Conservation (phyloP, 352 stramenopile genomes). For the Pythium myriotylum region DNA sequence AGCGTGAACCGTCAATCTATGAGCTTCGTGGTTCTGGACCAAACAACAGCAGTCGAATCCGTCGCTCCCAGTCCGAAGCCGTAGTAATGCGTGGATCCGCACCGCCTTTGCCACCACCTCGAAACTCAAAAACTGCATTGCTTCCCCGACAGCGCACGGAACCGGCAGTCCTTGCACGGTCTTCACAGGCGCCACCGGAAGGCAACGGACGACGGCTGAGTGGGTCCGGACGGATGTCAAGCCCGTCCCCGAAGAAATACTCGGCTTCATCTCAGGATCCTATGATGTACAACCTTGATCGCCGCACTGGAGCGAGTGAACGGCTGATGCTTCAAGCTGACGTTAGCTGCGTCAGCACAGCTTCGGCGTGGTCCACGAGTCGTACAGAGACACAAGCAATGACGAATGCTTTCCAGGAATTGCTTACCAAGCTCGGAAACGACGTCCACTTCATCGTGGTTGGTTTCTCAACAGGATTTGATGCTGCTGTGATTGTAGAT, state of each 20-base stretch:
- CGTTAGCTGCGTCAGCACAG: slow-evolving; percentile 65
- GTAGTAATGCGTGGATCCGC: slow-evolving; percentile 4
- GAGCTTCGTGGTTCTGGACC: slow-evolving; percentile 22
- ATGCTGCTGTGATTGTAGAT: slow-evolving; percentile 71
- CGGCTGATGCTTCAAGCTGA: slow-evolving; percentile 54
- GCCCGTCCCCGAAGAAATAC: neutral
- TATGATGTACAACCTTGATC: slow-evolving; percentile 44
- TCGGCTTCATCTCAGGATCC: slow-evolving; percentile 33
- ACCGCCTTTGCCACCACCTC: slow-evolving; percentile 14
- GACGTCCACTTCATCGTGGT: slow-evolving; percentile 87
- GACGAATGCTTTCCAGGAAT: slow-evolving; percentile 76
- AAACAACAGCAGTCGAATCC: slow-evolving; percentile 12
- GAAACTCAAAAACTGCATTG: slow-evolving; percentile 23
- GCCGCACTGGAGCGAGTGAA: slow-evolving; percentile 47
- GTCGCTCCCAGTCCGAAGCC: slow-evolving; percentile 26
- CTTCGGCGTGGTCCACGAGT: slow-evolving; percentile 75
- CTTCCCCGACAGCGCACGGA: slow-evolving; percentile 10
- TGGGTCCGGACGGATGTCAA: slow-evolving; percentile 6
- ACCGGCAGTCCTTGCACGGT: neutral
- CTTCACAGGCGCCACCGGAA: slow-evolving; percentile 10
- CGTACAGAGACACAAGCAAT: slow-evolving; percentile 74
- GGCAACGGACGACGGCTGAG: slow-evolving; percentile 2
- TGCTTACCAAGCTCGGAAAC: slow-evolving; percentile 76
- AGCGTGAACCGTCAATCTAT: slow-evolving; percentile 24
- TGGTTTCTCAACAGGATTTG: slow-evolving; percentile 84